Conservation (phyloP, 306 rosid species). For the Medicago arabica region DNA sequence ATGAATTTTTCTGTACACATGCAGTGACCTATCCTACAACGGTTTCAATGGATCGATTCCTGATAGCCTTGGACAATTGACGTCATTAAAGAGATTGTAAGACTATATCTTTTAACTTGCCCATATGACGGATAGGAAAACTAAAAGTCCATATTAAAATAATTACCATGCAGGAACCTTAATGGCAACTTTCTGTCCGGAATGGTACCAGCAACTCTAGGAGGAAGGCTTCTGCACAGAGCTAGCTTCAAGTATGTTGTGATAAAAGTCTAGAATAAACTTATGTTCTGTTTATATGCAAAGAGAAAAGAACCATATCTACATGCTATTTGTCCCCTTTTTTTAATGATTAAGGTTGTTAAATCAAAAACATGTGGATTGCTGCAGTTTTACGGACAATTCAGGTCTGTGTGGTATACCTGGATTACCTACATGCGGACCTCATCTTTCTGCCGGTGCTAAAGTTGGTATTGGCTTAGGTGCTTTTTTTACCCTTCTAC, state of each 20-base stretch:
- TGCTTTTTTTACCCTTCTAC: constrained; percentile 51
- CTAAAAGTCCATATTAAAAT: constrained; percentile 26
- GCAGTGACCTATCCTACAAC: constrained; percentile 94
- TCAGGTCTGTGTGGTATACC: constrained; percentile 91
- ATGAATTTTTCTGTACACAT: constrained; percentile 40
- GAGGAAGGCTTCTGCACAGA: constrained; percentile 91
- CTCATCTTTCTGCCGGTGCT: constrained; percentile 72
- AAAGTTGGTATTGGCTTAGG: constrained; percentile 84
- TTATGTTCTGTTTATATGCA: constrained; percentile 18
- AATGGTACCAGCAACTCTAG: constrained; percentile 80
- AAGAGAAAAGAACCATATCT: constrained; percentile 5
- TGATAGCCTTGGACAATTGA: constrained; percentile 88
- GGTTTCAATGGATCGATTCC: constrained; percentile 87
- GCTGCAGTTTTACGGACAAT: constrained; percentile 93
- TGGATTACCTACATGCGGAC: constrained; percentile 79
- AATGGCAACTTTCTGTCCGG: constrained; percentile 84
- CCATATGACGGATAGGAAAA: constrained; percentile 27
- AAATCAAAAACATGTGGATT: constrained; percentile 41
- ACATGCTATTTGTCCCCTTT: constrained; percentile 30
- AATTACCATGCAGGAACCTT: constrained; percentile 71
- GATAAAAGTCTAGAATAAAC: constrained; percentile 21
- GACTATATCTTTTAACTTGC: constrained; percentile 42
- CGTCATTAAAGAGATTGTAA: constrained; percentile 71
- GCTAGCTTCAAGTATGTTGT: constrained; percentile 95
- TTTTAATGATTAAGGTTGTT: constrained; percentile 15